phyloP scores from a whole-genome alignment of 306 rosid genomes.

The Purshia tridentata region DNA sequence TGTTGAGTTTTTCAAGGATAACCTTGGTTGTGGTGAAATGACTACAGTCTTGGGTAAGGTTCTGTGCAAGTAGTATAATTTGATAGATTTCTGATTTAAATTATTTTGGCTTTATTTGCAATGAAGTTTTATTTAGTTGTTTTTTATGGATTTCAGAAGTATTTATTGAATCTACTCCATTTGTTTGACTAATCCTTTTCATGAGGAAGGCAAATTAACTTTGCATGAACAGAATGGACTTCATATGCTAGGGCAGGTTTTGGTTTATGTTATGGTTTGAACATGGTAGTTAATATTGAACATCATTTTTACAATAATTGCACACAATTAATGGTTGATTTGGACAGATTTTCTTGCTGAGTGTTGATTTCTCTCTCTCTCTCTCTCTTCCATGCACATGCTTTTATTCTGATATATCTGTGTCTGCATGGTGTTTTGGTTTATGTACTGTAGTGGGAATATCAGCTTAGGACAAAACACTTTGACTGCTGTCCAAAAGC shows the following conservation, averaged over 20 bases:
- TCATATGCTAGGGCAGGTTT: not conserved
- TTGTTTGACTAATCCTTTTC: not conserved
- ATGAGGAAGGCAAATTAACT: not conserved
- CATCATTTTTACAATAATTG: not conserved
- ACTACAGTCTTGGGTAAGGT: slow-evolving; percentile 67
- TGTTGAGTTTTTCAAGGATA: slow-evolving; percentile 90
- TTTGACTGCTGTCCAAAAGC: too few species aligned
- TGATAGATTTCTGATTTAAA: not conserved
- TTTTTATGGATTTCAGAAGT: not conserved
- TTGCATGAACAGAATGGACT: not conserved
- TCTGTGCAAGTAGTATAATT: not conserved
- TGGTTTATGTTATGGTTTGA: not conserved
- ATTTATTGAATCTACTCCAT: not conserved
- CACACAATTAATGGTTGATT: not conserved
- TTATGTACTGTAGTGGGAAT: too few species aligned
- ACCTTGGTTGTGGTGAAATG: slow-evolving; percentile 79
- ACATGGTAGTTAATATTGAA: not conserved
- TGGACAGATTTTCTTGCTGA: not conserved
- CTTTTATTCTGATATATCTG: too few species aligned
- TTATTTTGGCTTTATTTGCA: not conserved
- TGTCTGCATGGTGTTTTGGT: not conserved
- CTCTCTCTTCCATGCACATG: too few species aligned
- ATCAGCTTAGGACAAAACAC: too few species aligned
- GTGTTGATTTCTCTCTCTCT: not conserved
- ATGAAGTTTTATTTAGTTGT: not conserved